Evolutionary conservation across 2,329 filamentous ascomycete species (phyloP), one percentile per base, ranked within the genome.

Genomic region (Passalora sequoiae): DNA sequence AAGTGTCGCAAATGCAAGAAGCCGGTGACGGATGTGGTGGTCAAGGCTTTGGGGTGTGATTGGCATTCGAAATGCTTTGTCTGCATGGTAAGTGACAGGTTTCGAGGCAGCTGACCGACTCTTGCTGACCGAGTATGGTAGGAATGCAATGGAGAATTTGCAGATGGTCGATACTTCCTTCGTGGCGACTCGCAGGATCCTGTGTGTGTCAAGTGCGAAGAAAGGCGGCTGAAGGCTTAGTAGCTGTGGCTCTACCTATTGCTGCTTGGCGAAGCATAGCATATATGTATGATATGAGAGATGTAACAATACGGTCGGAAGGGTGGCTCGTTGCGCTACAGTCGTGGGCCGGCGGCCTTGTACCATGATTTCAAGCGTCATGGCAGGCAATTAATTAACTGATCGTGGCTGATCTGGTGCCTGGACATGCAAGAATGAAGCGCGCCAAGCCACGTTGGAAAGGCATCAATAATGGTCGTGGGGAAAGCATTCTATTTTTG

Each of bases 21-120:
- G 59, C 85, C 89, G 6, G 89, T 97, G 41, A 81, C 92, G 39
- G 91, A 95, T 38, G 80, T 91, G 61, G 94, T 96, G 46, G 81
- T 98, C 15, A 83, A 84, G 61, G 92, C 92, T 0, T 72, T 98
- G 31, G 91, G 88, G 4, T 81, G 80, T 9, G 91, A 97, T 69
- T 98, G 92, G 89, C 92, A 98, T 67, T 83, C 87, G 43, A 75
- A 81, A 47, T 98, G 92, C 66, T 98, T 98, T 69, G 81, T 83
- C 43, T 98, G 92, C 63, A 76, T 66, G 55, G 72, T 74, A 60
- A 65, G 70, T 46, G 4, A 17, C 33, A 3, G 9, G 16, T 7
- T 19, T 3, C 9, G n/a, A 33, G 3, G 15, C 6, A 8, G 6
- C 20, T 12, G 25, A 21, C 10, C 15, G 19, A 13, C n/a, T 12